phyloP scores from a whole-genome alignment of 1,139 yeast species.

The Geotrichum histeridarum region DNA sequence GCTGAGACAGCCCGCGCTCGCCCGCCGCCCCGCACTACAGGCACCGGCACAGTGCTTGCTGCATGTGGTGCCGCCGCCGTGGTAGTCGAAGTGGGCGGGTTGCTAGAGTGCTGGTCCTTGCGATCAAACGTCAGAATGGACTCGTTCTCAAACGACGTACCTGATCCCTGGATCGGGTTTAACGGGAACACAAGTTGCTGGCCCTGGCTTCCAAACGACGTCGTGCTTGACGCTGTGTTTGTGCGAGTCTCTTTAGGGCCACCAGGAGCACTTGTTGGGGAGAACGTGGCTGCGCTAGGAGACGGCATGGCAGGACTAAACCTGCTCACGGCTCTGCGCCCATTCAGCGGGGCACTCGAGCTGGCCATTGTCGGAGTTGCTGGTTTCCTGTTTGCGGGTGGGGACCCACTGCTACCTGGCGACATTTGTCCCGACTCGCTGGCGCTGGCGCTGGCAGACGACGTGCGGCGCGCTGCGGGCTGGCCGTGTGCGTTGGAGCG shows the following conservation, averaged over 20 bases:
- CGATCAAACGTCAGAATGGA: conserved; percentile 16
- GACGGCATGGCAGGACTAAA: conserved; percentile 4
- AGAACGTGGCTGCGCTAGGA: conserved; percentile 9
- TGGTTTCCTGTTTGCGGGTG: conserved; percentile 14
- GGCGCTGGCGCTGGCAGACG: too few relatives aligned
- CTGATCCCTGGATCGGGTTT: conserved; percentile 8
- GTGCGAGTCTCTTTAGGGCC: conserved; percentile 8
- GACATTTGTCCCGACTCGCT: conserved; percentile 10
- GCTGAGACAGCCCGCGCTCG: conserved; percentile 4
- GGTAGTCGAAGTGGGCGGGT: neutral
- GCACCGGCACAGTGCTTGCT: neutral
- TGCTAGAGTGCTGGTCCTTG: neutral
- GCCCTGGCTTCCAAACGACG: conserved; percentile 20
- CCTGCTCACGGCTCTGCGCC: conserved; percentile 6
- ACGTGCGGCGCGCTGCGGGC: conserved; percentile 7
- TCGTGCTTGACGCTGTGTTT: conserved; percentile 11
- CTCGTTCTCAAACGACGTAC: conserved; percentile 14
- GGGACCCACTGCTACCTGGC: conserved; percentile 8
- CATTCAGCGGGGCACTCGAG: neutral
- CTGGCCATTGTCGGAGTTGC: conserved; percentile 7
- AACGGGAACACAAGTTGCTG: conserved; percentile 20
- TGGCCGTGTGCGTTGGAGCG: conserved; percentile 16
- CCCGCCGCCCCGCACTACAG: conserved; percentile 1
- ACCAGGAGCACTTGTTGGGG: conserved; percentile 14
- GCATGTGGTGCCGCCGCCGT: neutral